A percentile compares a stretch with the other conserved stretches of the same genome.
phyloP scores from a whole-genome alignment of 768 basidiomycete species.

The Lactifluus pinguis region DNA sequence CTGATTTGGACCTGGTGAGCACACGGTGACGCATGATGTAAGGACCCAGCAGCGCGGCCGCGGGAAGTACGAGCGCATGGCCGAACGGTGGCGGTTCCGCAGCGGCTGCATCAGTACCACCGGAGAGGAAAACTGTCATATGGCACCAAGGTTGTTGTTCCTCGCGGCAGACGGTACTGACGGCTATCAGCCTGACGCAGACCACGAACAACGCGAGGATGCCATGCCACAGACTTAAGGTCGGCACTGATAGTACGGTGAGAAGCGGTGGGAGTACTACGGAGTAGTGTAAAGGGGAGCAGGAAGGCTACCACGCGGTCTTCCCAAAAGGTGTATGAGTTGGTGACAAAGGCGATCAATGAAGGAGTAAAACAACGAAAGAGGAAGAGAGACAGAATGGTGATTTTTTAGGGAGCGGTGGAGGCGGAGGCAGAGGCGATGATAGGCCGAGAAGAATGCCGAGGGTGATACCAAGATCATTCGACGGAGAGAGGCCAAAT shows the following conservation, averaged over 20 bases:
- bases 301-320: constrained; percentile 76
- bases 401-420: too few relatives aligned
- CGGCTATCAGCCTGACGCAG: constrained; percentile 65
- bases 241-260: constrained; percentile 56
- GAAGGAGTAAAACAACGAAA: constrained; percentile 56
- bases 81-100: constrained; percentile 56
- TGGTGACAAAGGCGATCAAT: constrained; percentile 75
- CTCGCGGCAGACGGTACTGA: constrained; percentile 86
- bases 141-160: constrained; percentile 88
- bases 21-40: constrained; percentile 41
- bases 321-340: constrained; percentile 98
- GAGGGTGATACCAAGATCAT: constrained; percentile 24
- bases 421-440: constrained; percentile 26
- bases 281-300: constrained; percentile 52
- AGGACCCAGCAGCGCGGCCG: constrained; percentile 51
- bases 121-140: constrained; percentile 84
- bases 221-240: constrained; percentile 62
- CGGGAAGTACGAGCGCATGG: constrained; percentile 47
- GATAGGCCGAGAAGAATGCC: constrained; percentile 22
- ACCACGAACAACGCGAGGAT: constrained; percentile 60
- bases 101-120: constrained; percentile 53
- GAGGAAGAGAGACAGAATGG: too few relatives aligned
- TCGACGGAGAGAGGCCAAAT: constrained; percentile 25
- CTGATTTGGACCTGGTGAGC: constrained; percentile 59
- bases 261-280: constrained; percentile 49